Evolutionary conservation across 192 early-diverging fungal genomes (phyloP).

Genomic region (Rhizophagus sp.): DNA sequence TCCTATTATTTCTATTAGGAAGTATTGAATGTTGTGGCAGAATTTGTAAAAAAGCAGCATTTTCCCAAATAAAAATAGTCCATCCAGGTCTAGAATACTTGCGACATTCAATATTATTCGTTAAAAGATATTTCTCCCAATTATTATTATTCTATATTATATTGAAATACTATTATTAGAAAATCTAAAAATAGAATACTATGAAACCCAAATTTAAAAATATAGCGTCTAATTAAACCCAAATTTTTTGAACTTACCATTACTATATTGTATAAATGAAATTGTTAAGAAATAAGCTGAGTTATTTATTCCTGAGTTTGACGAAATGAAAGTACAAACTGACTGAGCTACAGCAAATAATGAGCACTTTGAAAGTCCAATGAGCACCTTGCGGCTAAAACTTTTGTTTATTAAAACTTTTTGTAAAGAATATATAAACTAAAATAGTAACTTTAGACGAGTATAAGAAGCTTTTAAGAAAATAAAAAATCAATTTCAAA

Average conservation of each 20-base stretch:
- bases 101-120: background rate
- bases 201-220: background rate
- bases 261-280: background rate
- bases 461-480: too few species aligned
- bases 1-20: background rate
- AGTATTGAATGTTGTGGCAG: constrained; percentile 3
- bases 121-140: background rate
- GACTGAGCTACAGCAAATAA: background rate
- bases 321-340: background rate
- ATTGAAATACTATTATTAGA: background rate
- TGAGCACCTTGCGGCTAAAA: background rate
- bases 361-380: background rate
- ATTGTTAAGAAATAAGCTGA: background rate
- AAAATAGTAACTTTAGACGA: too few species aligned
- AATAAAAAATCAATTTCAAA: too few species aligned
- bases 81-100: background rate
- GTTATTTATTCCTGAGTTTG: background rate
- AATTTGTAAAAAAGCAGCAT: constrained; percentile 6
- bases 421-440: background rate
- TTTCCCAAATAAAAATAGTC: too few species aligned
- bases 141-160: background rate
- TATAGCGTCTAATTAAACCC: background rate
- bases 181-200: constrained; percentile 1
- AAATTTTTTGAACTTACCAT: too few species aligned
- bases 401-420: background rate